phyloP scores from a whole-genome alignment of 169 alveolate genomes.

The Miamiensis avidus region DNA sequence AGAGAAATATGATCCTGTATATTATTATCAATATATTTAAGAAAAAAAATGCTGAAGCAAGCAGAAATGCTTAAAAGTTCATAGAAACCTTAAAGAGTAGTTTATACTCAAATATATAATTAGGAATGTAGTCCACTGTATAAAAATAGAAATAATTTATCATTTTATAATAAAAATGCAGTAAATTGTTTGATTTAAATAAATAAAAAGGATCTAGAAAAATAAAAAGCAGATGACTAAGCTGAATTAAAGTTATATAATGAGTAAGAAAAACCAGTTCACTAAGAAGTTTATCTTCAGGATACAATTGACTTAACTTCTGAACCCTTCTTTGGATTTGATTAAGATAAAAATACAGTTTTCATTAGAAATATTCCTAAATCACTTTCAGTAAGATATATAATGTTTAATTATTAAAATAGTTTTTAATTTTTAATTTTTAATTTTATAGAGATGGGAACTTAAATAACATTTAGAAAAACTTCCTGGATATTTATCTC shows the following conservation, averaged over 20 bases:
- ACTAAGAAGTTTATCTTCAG: not conserved
- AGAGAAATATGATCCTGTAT: not conserved
- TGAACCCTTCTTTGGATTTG: constrained; percentile 38
- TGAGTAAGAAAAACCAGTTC: not conserved
- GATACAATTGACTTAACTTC: not conserved
- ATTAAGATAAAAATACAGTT: constrained; percentile 24
- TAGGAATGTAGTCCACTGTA: not conserved
- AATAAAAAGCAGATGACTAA: not conserved
- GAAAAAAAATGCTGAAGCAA: not conserved
- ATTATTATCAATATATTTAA: too few relatives aligned
- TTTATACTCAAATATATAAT: too few relatives aligned
- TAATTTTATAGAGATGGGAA: constrained; percentile 24
- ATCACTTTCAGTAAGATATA: constrained; percentile 32
- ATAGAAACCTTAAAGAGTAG: not conserved
- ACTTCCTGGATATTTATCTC: constrained; percentile 40
- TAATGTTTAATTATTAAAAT: constrained; percentile 28
- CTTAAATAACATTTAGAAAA: constrained; percentile 28
- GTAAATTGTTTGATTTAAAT: not conserved
- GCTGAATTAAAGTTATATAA: not conserved
- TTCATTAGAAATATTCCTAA: constrained; percentile 35
- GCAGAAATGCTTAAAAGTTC: not conserved
- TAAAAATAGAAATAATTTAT: too few relatives aligned
- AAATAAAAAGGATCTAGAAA: not conserved
- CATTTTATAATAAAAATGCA: too few relatives aligned
- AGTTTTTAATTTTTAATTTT: constrained; percentile 28